Evolutionary conservation across 1,284 basidiomycete species (phyloP).

Genomic region (Microbotryum intermedium): DNA sequence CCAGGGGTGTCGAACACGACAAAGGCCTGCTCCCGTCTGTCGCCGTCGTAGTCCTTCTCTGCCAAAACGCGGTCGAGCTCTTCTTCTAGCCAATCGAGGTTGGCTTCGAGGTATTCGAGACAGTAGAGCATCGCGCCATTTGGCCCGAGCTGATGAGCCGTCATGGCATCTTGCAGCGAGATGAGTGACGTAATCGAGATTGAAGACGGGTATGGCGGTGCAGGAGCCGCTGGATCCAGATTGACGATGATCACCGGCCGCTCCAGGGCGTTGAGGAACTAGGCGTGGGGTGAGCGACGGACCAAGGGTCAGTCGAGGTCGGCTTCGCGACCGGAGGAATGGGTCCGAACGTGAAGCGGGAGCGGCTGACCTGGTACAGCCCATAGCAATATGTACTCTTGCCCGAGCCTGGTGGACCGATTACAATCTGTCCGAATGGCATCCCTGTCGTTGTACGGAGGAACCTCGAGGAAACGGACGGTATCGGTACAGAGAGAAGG

Average conservation of each 20-base stretch:
- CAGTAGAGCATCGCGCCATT: slow-evolving; percentile 97
- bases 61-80: slow-evolving; percentile 48
- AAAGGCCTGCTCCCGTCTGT: slow-evolving; percentile 55
- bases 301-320: background rate
- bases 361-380: slow-evolving; percentile 57
- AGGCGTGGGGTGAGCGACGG: background rate
- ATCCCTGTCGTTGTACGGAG: slow-evolving; percentile 9
- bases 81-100: slow-evolving; percentile 85
- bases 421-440: slow-evolving; percentile 49
- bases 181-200: slow-evolving; percentile 81
- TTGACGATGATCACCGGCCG: slow-evolving; percentile 86
- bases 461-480: too few species aligned
- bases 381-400: slow-evolving; percentile 93
- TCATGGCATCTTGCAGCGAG: slow-evolving; percentile 81
- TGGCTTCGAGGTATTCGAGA: slow-evolving; percentile 93
- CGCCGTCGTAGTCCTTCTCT: slow-evolving; percentile 33
- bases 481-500: background rate
- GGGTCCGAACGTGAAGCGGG: background rate
- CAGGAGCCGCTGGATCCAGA: slow-evolving; percentile 88
- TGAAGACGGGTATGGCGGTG: slow-evolving; percentile 80
- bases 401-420: slow-evolving; percentile 83
- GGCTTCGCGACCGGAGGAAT: background rate
- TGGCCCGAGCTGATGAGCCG: slow-evolving; percentile 74
- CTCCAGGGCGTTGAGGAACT: slow-evolving; percentile 73
- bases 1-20: slow-evolving; percentile 94